Base-by-base conservation (phyloP, 306 rosid species). In the Alnus rubra region DNA sequence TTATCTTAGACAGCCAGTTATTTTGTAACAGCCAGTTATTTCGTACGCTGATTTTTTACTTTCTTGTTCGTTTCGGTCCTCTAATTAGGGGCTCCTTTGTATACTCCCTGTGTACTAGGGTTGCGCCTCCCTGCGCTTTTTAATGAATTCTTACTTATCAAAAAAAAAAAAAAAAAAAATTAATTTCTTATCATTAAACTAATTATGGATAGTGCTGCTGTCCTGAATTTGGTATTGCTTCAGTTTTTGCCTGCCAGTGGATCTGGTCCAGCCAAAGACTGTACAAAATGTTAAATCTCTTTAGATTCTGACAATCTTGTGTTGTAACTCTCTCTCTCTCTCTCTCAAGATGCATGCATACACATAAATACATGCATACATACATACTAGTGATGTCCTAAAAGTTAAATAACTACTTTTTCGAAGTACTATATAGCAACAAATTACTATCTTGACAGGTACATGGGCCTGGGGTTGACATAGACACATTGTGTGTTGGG, bases 401-500 rank as follows among this genome's bases (percentile, higher is more conserved):
- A 10, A 6, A 28, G 15, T 12, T 15, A 51, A 15, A 76, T 9
- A 30, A 49, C 8, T 33, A 18, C 13, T 51, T 23, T 59, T 69
- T 74, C 31, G 53, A 16, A 31, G 60, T 77, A 45, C 65, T 59
- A 76, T 59, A 45, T 78, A n/a, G 69, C 74, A 47, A 79, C 49
- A 33, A 67, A 55, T 51, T 54, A 14, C 76, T 76, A 51, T 60
- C n/a, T 81, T 85, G 87, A 71, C 89, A 93, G 98, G 98, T 93
- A 65, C 94, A 89, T 84, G 98, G 98, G 74, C 98, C 98, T 60
- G 98, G 93, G 78, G 88, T 88, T 75, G 98, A 93, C 86, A 88
- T 93, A 47, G 98, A 91, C 74, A 86, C 98, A 68, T 76, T 93
- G 70, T 93, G 98, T 89, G 87, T 93, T 82, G 98, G 98, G 69